Percentiles rank a stretch among this genome's conserved stretches.
These are phyloP conservation scores for Thermoascus crustaceus DNA, from an alignment of 2,329 filamentous ascomycete genomes.

Conservation along the genomic window DNA sequence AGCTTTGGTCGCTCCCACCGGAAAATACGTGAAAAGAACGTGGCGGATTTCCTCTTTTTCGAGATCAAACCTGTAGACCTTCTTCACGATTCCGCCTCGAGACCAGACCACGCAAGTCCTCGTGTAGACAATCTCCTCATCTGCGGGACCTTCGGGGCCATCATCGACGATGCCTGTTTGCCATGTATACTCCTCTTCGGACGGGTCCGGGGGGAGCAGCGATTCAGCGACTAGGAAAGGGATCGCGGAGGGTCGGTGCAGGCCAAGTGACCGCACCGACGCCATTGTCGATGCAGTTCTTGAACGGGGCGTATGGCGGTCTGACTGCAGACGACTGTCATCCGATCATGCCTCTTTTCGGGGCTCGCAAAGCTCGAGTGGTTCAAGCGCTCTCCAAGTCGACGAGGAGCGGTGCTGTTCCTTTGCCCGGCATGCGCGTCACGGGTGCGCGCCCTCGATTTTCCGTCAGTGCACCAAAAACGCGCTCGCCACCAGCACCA, in stretches of 20 bases:
- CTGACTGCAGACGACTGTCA: conserved; percentile 17
- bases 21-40: conserved; percentile 77
- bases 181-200: conserved; percentile 63
- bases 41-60: conserved; percentile 84
- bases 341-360: conserved; percentile 22
- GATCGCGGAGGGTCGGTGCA: conserved; percentile 80
- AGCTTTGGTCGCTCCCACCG: conserved; percentile 32
- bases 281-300: conserved; percentile 57
- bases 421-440: conserved; percentile 4
- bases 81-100: conserved; percentile 72
- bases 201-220: conserved; percentile 61
- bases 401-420: conserved; percentile 6
- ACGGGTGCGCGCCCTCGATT: conserved; percentile 8
- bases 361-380: too few relatives aligned
- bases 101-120: conserved; percentile 78
- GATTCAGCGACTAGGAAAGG: conserved; percentile 75
- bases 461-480: conserved; percentile 5
- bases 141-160: conserved; percentile 38
- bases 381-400: conserved; percentile 1
- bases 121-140: conserved; percentile 76
- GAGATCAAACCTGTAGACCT: conserved; percentile 75
- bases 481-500: background rate
- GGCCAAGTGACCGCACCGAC: conserved; percentile 77
- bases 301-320: conserved; percentile 13
- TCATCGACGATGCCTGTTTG: conserved; percentile 49